A percentile compares a stretch with the other conserved stretches of the same genome.
phyloP scores from a whole-genome alignment of 2,329 filamentous ascomycete genomes.

The Curvularia verruculosa region DNA sequence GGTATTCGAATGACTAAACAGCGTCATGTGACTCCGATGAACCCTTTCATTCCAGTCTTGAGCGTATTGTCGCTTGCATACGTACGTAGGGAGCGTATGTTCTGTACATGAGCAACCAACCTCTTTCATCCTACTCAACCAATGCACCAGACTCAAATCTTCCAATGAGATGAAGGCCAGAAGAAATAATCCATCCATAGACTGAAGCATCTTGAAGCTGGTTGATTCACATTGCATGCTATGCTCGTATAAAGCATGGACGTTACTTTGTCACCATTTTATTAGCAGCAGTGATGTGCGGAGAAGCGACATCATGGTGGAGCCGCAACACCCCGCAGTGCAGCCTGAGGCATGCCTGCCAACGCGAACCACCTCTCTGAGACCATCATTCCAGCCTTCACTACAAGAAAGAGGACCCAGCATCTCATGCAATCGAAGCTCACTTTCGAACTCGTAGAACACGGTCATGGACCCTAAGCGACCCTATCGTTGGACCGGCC shows the following conservation, averaged over 20 bases:
- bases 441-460: background rate
- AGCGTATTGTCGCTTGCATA: background rate
- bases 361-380: background rate
- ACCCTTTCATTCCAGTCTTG: background rate
- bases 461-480: background rate
- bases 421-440: background rate
- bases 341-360: background rate
- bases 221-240: background rate
- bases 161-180: background rate
- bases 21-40: background rate
- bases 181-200: background rate
- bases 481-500: background rate
- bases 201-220: background rate
- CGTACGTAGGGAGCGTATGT: background rate
- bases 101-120: background rate
- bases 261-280: background rate
- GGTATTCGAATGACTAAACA: background rate
- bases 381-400: background rate
- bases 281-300: background rate
- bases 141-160: background rate
- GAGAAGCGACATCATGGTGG: background rate
- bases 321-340: background rate
- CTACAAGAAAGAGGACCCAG: background rate
- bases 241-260: background rate
- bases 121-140: background rate